Base-by-base conservation (phyloP, 306 rosid genomes). In the Rosa chinensis region DNA sequence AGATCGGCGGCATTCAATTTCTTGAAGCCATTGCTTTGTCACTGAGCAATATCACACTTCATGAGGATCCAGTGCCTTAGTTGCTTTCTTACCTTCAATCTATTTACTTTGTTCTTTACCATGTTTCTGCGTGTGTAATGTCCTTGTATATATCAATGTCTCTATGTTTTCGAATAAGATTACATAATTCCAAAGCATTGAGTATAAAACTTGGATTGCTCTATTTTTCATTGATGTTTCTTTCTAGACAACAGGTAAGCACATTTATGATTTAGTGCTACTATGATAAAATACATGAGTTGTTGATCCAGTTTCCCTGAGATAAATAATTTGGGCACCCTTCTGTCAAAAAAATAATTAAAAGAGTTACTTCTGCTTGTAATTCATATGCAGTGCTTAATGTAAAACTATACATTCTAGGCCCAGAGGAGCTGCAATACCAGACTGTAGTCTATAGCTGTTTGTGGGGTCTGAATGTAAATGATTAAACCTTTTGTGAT, bases 1-100 rank as follows among this genome's bases (percentile, higher is more conserved):
- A 86, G 84, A 90, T 59, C 86, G 98, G 70, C 93, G 99, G 52
- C 98, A 96, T 79, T 96, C 99, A 9, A 84, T 93, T 49, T 96
- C 99, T 28, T 96, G 84, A 93, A 35, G 73, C 84, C 17, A 58
- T 64, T 56, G 74, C 42, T 78, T 74, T 21, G 72, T 71, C 73
- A 28, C 77, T 53, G 67, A 56, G 73, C 67, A 66, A 35, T 55
- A 11, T 21, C 7, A 8, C 18, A 49, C 49, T 47, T 56, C 70
- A 14, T 78, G 78, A 82, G 72, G 68, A 23, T 78, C 20, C 64
- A 72, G 42, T 70, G 58, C 63, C 63, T 28, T 70, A 45, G 66
- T 79, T 79, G 80, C 75, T 84, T 78, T 68, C 77, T 56, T 75
- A 43, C 55, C 62, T 74, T 47, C 39, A 45, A 28, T 81, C 10